Conservation (phyloP, 2,329 filamentous ascomycete species). For the Blumeriella jaapii region DNA sequence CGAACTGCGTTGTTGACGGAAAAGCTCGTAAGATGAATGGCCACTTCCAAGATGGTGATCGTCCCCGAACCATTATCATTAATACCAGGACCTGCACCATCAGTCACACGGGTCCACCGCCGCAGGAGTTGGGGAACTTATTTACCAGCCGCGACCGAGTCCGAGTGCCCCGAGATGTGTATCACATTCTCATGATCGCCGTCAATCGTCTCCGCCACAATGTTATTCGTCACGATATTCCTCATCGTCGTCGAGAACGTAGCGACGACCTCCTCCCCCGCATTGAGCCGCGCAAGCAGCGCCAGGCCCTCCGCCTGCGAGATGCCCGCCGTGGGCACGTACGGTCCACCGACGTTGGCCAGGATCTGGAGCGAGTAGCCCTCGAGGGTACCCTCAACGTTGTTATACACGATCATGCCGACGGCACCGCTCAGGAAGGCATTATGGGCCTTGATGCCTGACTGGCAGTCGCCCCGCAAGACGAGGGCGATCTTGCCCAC, state of each 20-base stretch:
- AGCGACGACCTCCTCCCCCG: conserved; percentile 7
- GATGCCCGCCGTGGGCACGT: conserved; percentile 36
- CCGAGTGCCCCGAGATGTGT: conserved; percentile 51
- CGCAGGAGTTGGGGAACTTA: neutral
- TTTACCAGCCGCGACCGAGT: conserved; percentile 44
- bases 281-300: conserved; percentile 5
- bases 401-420: conserved; percentile 65
- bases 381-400: conserved; percentile 31
- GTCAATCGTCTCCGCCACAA: conserved; percentile 46
- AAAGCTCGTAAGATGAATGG: conserved; percentile 44
- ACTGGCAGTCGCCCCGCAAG: conserved; percentile 55
- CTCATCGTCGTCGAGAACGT: conserved; percentile 5
- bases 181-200: conserved; percentile 52
- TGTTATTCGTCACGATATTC: conserved; percentile 30
- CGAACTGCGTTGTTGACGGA: conserved; percentile 51
- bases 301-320: conserved; percentile 28
- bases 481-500: conserved; percentile 57
- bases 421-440: conserved; percentile 57
- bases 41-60: conserved; percentile 45
- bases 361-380: conserved; percentile 9
- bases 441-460: conserved; percentile 54
- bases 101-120: too few relatives aligned
- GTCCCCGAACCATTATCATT: conserved; percentile 29
- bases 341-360: conserved; percentile 20
- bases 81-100: conserved; percentile 31